phyloP scores from a whole-genome alignment of 192 early-diverging fungal genomes.

The Anaeromyces robustus region DNA sequence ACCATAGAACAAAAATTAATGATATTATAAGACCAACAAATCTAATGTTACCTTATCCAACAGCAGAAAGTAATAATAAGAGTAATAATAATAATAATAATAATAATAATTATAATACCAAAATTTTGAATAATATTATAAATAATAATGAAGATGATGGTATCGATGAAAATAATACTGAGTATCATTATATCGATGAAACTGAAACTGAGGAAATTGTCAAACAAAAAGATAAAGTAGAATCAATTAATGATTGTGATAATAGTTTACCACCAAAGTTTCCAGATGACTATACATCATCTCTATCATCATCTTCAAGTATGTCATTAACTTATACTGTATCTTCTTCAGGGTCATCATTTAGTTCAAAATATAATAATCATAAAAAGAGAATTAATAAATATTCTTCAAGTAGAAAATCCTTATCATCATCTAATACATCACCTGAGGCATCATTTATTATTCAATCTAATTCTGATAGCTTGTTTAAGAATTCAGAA shows the following conservation, averaged over 20 bases:
- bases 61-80: neutral
- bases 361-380: neutral
- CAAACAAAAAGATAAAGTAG: neutral
- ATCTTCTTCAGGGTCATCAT: neutral
- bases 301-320: neutral
- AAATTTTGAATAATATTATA: too few relatives aligned
- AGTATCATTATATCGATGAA: neutral
- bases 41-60: neutral
- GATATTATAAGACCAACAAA: too few relatives aligned
- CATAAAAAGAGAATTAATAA: neutral
- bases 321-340: neutral
- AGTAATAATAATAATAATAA: neutral
- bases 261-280: neutral
- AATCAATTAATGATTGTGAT: neutral
- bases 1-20: too few relatives aligned
- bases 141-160: neutral
- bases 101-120: too few relatives aligned
- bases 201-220: neutral
- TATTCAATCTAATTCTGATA: neutral
- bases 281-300: neutral
- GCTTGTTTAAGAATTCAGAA: neutral
- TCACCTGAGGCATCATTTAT: neutral
- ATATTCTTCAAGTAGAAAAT: neutral
- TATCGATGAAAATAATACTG: too few relatives aligned
- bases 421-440: neutral